A percentile compares a stretch with the other conserved stretches of the same genome.
These are phyloP conservation scores for Claviceps digitariae DNA, from an alignment of 2,329 filamentous ascomycete genomes.

Conservation along the genomic window DNA sequence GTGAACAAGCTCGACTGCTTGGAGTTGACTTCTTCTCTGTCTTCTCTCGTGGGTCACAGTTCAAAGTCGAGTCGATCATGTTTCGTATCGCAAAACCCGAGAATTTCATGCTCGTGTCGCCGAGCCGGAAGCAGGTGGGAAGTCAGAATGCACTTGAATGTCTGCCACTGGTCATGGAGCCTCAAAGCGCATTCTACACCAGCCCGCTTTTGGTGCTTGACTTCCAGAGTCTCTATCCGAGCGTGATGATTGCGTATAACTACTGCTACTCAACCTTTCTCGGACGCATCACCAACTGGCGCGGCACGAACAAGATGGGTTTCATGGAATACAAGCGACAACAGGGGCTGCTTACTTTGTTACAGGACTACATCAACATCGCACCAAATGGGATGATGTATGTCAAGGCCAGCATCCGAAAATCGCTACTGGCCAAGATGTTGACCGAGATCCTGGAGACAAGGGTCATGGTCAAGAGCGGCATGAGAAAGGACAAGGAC, in stretches of 20 bases:
- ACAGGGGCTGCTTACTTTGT: slow-evolving; percentile 57
- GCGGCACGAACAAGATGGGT: slow-evolving; percentile 88
- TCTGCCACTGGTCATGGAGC: slow-evolving; percentile 92
- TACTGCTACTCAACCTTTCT: slow-evolving; percentile 97
- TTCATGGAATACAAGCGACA: slow-evolving; percentile 78
- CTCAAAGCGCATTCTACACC: slow-evolving; percentile 85
- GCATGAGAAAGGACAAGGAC: slow-evolving; percentile 87
- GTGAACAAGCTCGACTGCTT: slow-evolving; percentile 83
- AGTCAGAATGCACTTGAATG: slow-evolving; percentile 91
- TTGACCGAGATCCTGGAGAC: slow-evolving; percentile 90
- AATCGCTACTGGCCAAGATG: slow-evolving; percentile 91
- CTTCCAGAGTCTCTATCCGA: slow-evolving; percentile 92
- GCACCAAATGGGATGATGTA: slow-evolving; percentile 97
- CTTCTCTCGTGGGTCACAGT: slow-evolving; percentile 87
- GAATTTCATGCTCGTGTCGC: slow-evolving; percentile 81
- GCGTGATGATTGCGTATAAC: slow-evolving; percentile 98
- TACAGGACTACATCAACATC: slow-evolving; percentile 80
- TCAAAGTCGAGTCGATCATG: slow-evolving; percentile 98
- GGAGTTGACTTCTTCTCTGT: slow-evolving; percentile 97
- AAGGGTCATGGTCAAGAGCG: slow-evolving; percentile 91
- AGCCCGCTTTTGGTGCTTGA: slow-evolving; percentile 84
- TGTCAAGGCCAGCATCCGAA: slow-evolving; percentile 69
- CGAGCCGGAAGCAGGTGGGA: slow-evolving; percentile 82
- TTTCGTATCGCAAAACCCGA: slow-evolving; percentile 96
- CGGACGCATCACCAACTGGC: slow-evolving; percentile 73